Conservation (phyloP, 192 early-diverging fungal species). For the Coemansia sp. region DNA sequence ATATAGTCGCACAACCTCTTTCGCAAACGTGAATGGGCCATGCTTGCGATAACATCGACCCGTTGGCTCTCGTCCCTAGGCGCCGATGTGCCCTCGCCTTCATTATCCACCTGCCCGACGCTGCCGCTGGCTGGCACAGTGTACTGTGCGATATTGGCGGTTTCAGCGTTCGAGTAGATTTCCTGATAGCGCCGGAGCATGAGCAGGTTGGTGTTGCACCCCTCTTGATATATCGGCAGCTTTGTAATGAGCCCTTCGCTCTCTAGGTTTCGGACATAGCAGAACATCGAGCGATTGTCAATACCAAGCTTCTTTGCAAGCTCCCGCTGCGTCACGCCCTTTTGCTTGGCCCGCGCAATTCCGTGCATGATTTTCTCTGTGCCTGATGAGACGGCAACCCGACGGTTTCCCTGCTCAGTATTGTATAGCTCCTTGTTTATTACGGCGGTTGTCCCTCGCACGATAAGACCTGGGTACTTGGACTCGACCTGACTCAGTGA, state of each 20-base stretch:
- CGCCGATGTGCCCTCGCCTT: background rate
- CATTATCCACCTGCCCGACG: background rate
- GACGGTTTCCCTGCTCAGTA: slow-evolving; percentile 28
- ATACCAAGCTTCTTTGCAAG: slow-evolving; percentile 21
- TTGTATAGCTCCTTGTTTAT: slow-evolving; percentile 39
- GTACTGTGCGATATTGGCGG: background rate
- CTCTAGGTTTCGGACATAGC: slow-evolving; percentile 47
- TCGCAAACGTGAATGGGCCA: slow-evolving; percentile 22
- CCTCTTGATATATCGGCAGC: slow-evolving; percentile 20
- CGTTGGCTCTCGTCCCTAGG: background rate
- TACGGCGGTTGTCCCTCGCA: slow-evolving; percentile 23
- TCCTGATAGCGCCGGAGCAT: slow-evolving; percentile 31
- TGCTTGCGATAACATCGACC: background rate
- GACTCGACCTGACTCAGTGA: slow-evolving; percentile 10
- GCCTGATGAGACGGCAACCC: slow-evolving; percentile 14
- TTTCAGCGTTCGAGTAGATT: background rate
- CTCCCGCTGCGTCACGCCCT: slow-evolving; percentile 37
- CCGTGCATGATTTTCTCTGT: slow-evolving; percentile 20
- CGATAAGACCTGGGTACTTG: slow-evolving; percentile 20
- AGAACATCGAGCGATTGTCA: slow-evolving; percentile 41
- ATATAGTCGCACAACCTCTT: slow-evolving; percentile 22
- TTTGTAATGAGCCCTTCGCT: slow-evolving; percentile 33
- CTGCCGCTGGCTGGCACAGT: background rate
- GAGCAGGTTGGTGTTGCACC: slow-evolving; percentile 43
- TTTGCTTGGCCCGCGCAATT: slow-evolving; percentile 29